Percentiles rank a stretch among this genome's conserved stretches.
Conservation (phyloP, 352 stramenopile species). For the Elongisporangium undulatum region DNA sequence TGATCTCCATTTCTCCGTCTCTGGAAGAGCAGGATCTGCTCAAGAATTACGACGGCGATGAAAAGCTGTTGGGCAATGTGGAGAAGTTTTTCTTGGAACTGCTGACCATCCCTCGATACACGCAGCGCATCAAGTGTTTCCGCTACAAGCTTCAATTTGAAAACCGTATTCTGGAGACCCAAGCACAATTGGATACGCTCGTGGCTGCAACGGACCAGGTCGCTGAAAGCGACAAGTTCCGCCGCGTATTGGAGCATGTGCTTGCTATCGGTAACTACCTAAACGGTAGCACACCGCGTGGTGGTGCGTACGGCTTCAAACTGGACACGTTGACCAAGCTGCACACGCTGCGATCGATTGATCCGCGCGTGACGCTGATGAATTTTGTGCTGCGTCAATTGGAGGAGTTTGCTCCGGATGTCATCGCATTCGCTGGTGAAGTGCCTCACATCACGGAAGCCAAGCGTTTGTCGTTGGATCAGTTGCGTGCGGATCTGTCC, state of each 20-base stretch:
- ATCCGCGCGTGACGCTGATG: slow-evolving; percentile 79
- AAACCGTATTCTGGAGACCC: slow-evolving; percentile 74
- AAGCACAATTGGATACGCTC: slow-evolving; percentile 78
- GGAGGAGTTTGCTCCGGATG: slow-evolving; percentile 68
- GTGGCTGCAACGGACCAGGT: slow-evolving; percentile 82
- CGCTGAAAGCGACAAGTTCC: slow-evolving; percentile 74
- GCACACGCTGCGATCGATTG: slow-evolving; percentile 78
- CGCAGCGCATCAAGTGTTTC: slow-evolving; percentile 86
- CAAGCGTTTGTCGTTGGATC: slow-evolving; percentile 77
- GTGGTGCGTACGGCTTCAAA: slow-evolving; percentile 90
- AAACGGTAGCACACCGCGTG: slow-evolving; percentile 85
- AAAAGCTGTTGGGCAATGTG: slow-evolving; percentile 79
- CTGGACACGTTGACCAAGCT: slow-evolving; percentile 89
- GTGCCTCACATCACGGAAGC: slow-evolving; percentile 74
- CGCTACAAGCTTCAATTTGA: slow-evolving; percentile 86
- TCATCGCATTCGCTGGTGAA: slow-evolving; percentile 77
- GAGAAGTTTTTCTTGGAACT: slow-evolving; percentile 89
- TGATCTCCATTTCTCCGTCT: slow-evolving; percentile 87
- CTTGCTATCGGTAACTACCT: slow-evolving; percentile 92
- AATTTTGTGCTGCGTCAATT: slow-evolving; percentile 76
- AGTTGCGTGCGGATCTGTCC: slow-evolving; percentile 73
- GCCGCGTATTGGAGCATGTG: slow-evolving; percentile 74
- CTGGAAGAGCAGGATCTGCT: slow-evolving; percentile 88
- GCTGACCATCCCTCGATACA: slow-evolving; percentile 83
- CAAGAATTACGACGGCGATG: slow-evolving; percentile 89